Evolutionary conservation across 1,284 basidiomycete genomes (phyloP), one percentile per base, ranked within the genome.

Genomic region (Afroboletus lepidellus): DNA sequence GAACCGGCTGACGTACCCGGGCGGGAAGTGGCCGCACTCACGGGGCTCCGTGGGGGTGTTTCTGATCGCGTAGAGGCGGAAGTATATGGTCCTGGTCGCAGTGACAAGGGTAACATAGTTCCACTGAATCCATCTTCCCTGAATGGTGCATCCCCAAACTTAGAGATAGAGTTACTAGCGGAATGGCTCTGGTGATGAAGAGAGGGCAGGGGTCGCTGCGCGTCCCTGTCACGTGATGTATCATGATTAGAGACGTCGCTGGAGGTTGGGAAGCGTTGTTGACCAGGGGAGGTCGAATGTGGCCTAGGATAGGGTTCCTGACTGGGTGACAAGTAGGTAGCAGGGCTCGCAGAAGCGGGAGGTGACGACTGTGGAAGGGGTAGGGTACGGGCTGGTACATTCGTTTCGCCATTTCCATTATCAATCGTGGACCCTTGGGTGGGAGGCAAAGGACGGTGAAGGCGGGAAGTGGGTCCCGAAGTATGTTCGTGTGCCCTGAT

Each of bases 301-400:
- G 85, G 81, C 29, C 84, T 75, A 27, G 79, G 75, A 60, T 76
- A 79, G 8, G 80, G 79, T 2, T 87, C 84, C 54, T 74, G 71
- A 24, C 48, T 57, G 45, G 62, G 64, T 33, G 70, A 61, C 42
- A 68, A 41, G 46, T 69, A 69, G 8, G 60, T 46, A 21, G 56
- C 52, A 43, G 64, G 38, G 34, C 61, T 61, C 7, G 55, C 57
- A 55, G 72, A 46, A 70, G 71, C 21, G 69, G 74, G 55, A 66
- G 69, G 50, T 66, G 66, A 57, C 51, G 72, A 49, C 62, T 66
- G 70, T 53, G 70, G 53, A 61, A 65, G 69, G 23, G 61, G 60
- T 36, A 66, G 54, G n/a, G 66, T 57, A 25, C 66, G 58, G 4
- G 41, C 47, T 18, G 55, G 41, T 55, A 42, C 11, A 34, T 54